phyloP scores from a whole-genome alignment of 2,329 filamentous ascomycete species.

The Pseudodiploospora longispora region DNA sequence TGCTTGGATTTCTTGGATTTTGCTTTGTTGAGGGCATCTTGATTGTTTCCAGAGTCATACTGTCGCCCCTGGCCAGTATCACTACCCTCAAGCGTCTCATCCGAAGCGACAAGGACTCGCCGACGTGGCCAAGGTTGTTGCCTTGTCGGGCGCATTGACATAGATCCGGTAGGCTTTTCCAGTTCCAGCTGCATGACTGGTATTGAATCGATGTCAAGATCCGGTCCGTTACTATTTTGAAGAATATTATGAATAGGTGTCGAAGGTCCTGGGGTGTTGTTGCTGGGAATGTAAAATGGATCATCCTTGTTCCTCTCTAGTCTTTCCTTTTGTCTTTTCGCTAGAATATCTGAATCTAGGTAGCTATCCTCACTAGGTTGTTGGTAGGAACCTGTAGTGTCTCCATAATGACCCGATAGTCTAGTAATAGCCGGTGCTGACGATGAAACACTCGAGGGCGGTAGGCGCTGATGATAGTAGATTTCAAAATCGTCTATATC shows the following conservation, averaged over 20 bases:
- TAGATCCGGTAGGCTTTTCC: conserved; percentile 37
- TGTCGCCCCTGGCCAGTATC: conserved; percentile 37
- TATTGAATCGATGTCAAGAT: conserved; percentile 87
- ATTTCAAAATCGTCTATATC: conserved; percentile 60
- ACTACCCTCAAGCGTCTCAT: conserved; percentile 60
- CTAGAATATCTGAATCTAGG: conserved; percentile 64
- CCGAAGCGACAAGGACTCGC: conserved; percentile 59
- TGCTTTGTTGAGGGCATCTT: conserved; percentile 39
- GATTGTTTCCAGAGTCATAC: conserved; percentile 48
- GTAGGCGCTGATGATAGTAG: conserved; percentile 53
- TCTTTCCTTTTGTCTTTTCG: conserved; percentile 67
- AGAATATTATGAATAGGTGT: conserved; percentile 75
- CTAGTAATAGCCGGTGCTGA: conserved; percentile 45
- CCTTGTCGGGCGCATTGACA: conserved; percentile 23
- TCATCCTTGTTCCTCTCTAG: conserved; percentile 82
- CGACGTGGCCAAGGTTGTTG: conserved; percentile 39
- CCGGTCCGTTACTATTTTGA: conserved; percentile 62
- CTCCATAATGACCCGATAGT: conserved; percentile 42
- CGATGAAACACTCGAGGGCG: conserved; percentile 43
- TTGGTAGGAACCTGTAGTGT: conserved; percentile 47
- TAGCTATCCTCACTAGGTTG: conserved; percentile 56
- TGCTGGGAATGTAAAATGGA: conserved; percentile 77
- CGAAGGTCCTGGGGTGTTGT: conserved; percentile 51
- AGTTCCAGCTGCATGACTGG: conserved; percentile 91
- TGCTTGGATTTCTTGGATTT: conserved; percentile 47